Evolutionary conservation across 225 moss, liverwort and hornwort species (phyloP).

Genomic region (Lunularia cruciata): DNA sequence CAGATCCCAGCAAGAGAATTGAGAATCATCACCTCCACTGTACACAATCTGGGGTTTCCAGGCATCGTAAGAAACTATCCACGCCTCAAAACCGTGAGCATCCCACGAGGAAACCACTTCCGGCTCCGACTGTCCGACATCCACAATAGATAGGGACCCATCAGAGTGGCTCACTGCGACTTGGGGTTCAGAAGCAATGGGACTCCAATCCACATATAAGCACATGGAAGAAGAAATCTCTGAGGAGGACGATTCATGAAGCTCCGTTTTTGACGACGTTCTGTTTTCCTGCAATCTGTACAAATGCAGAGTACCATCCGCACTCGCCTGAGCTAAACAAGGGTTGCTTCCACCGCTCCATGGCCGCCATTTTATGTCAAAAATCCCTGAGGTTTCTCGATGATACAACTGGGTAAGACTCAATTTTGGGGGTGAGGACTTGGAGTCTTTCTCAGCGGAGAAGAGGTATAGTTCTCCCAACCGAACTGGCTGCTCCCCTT

Average conservation of each 20-base stretch:
- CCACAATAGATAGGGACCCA: slow-evolving; percentile 52
- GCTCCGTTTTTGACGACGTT: slow-evolving; percentile 20
- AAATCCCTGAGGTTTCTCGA: slow-evolving; percentile 59
- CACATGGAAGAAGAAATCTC: slow-evolving; percentile 62
- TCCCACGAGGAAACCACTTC: slow-evolving; percentile 40
- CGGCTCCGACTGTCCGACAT: slow-evolving; percentile 45
- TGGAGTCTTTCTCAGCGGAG: slow-evolving; percentile 37
- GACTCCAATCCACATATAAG: slow-evolving; percentile 83
- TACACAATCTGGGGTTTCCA: slow-evolving; percentile 58
- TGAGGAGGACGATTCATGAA: slow-evolving; percentile 36
- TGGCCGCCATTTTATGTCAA: slow-evolving; percentile 82
- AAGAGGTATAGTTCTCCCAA: slow-evolving; percentile 77
- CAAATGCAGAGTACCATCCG: slow-evolving; percentile 69
- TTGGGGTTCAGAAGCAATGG: slow-evolving; percentile 26
- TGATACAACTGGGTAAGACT: slow-evolving; percentile 45
- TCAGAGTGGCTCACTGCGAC: slow-evolving; percentile 67
- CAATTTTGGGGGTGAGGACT: slow-evolving; percentile 18
- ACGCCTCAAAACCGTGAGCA: slow-evolving; percentile 75
- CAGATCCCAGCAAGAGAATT: slow-evolving; percentile 75
- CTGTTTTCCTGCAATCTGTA: slow-evolving; percentile 38
- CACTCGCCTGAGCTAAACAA: slow-evolving; percentile 73
- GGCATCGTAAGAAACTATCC: slow-evolving; percentile 61
- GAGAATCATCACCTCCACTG: slow-evolving; percentile 84
- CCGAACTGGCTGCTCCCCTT: slow-evolving; percentile 52
- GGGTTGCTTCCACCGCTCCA: slow-evolving; percentile 37